Percentiles rank a stretch among this genome's conserved stretches.
Conservation (phyloP, 208 protist genomes). For the Endotrypanum monterogeii region DNA sequence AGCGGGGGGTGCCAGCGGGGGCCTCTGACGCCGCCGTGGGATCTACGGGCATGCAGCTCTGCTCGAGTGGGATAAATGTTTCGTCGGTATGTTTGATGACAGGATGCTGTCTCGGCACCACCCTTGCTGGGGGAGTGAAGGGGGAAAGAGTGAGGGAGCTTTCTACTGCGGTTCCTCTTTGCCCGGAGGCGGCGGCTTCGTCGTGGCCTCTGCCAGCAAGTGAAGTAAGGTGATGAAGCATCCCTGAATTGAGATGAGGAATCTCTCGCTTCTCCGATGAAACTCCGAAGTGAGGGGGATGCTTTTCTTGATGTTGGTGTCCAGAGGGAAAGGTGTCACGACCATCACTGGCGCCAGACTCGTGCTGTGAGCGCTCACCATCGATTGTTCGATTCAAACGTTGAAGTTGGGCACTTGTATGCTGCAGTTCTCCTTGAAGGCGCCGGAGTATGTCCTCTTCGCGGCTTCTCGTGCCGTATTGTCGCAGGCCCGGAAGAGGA, state of each 20-base stretch:
- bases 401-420: conserved; percentile 10
- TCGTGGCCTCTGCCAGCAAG: conserved; percentile 1
- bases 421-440: conserved; percentile 14
- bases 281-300: background rate
- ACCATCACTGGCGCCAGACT: background rate
- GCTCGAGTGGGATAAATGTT: background rate
- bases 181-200: background rate
- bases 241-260: conserved; percentile 5
- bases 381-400: conserved; percentile 13
- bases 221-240: conserved; percentile 5
- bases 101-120: background rate
- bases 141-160: conserved; percentile 25
- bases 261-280: background rate
- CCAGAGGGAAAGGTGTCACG: too few species aligned
- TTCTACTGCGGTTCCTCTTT: conserved; percentile 7
- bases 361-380: background rate
- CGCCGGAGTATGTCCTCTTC: conserved; percentile 9
- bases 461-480: too few species aligned
- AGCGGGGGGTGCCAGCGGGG: background rate
- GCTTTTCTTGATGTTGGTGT: background rate
- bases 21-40: background rate
- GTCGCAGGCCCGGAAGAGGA: conserved; percentile 8
- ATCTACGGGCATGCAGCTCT: background rate
- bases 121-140: conserved; percentile 9
- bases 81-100: background rate